Conservation (phyloP, 2,329 filamentous ascomycete species). For the Fusarium compactum region DNA sequence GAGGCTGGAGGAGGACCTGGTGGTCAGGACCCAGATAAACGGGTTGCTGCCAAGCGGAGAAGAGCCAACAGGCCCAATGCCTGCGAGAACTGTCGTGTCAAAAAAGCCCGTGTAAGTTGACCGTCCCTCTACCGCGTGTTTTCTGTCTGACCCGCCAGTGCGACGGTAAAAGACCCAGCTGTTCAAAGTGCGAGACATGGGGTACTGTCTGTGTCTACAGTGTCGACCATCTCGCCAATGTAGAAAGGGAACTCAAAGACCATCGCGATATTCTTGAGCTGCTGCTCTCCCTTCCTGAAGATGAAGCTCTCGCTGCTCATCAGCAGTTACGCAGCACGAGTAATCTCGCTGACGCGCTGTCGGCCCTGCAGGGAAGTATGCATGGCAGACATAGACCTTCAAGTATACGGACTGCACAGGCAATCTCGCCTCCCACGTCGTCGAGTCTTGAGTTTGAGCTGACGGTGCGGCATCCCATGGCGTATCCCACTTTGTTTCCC, state of each 20-base stretch:
- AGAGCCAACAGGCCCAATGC: constrained; percentile 30
- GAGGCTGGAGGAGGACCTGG: background rate
- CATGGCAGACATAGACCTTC: constrained; percentile 29
- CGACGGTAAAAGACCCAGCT: constrained; percentile 26
- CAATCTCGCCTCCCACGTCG: constrained; percentile 26
- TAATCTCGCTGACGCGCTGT: constrained; percentile 14
- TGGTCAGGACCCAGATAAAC: constrained; percentile 15
- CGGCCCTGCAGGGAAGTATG: constrained; percentile 26
- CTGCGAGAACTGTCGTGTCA: constrained; percentile 30
- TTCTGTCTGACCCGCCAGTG: constrained; percentile 30
- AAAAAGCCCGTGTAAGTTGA: constrained; percentile 36
- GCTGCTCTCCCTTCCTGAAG: constrained; percentile 17
- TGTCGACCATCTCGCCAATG: constrained; percentile 20
- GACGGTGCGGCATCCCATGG: constrained; percentile 27
- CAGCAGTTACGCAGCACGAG: constrained; percentile 3
- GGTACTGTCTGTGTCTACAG: constrained; percentile 23
- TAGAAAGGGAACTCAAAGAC: constrained; percentile 28
- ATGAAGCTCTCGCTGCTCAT: constrained; percentile 17
- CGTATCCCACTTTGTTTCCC: constrained; percentile 31
- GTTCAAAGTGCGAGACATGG: constrained; percentile 29
- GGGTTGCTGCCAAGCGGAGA: constrained; percentile 15
- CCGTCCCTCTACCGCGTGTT: background rate
- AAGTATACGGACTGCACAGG: constrained; percentile 16
- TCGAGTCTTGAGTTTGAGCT: constrained; percentile 40
- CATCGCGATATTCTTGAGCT: constrained; percentile 26